Evolutionary conservation across 108 stramenopile genomes (phyloP).

Genomic region (Cylindrotheca closterium): DNA sequence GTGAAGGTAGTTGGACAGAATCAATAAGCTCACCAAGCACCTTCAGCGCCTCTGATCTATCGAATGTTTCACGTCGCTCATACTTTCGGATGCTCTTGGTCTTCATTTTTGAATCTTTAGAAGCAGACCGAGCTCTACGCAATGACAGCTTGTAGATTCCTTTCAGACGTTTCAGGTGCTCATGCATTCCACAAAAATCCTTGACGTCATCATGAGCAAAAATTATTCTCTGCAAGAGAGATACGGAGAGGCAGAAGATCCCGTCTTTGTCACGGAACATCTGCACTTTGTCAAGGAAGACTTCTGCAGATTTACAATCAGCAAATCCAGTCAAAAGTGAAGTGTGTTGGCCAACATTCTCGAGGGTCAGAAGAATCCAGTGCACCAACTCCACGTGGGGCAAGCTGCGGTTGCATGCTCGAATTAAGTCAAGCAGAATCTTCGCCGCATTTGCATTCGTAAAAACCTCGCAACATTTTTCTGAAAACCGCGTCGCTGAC

Average conservation of each 20-base stretch:
- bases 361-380: constrained; percentile 63
- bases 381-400: constrained; percentile 87
- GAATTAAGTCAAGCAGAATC: constrained; percentile 65
- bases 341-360: constrained; percentile 66
- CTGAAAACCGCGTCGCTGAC: constrained; percentile 63
- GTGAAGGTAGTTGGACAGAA: neutral
- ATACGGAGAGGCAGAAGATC: constrained; percentile 50
- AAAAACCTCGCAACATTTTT: constrained; percentile 70
- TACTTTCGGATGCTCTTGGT: neutral
- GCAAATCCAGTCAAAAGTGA: constrained; percentile 44
- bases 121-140: constrained; percentile 1
- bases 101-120: neutral
- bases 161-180: constrained; percentile 55
- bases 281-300: constrained; percentile 81
- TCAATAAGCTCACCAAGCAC: neutral
- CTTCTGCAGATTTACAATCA: constrained; percentile 41
- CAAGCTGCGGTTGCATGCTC: constrained; percentile 85
- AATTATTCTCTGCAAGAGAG: constrained; percentile 25
- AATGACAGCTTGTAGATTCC: constrained; percentile 25
- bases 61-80: neutral
- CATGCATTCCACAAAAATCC: constrained; percentile 36
- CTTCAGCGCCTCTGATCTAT: neutral
- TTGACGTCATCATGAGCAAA: constrained; percentile 12
- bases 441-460: constrained; percentile 53
- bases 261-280: constrained; percentile 85